These are phyloP conservation scores for Petasospora fabianii DNA, from an alignment of 1,139 yeast species.

Conservation along the genomic window DNA sequence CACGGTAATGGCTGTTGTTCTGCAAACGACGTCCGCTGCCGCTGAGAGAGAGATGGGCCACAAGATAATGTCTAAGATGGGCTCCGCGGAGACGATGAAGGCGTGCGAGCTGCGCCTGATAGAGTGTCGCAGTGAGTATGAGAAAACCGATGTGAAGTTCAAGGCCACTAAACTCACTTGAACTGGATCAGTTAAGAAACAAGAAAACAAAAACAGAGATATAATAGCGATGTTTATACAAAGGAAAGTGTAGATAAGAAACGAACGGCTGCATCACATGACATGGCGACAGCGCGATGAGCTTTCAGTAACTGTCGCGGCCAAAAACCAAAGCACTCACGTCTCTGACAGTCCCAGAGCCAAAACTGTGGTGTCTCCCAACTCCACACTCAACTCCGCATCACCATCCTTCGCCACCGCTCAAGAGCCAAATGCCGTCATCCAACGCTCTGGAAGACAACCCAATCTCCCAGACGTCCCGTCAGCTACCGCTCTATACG, in stretches of 20 bases:
- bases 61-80: constrained; percentile 32
- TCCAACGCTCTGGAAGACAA: constrained; percentile 10
- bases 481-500: constrained; percentile 12
- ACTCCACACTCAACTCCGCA: too few relatives aligned
- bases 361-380: too few relatives aligned
- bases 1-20: constrained; percentile 24
- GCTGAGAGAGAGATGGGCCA: constrained; percentile 26
- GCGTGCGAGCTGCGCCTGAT: constrained; percentile 37
- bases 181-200: background rate
- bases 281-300: background rate
- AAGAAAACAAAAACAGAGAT: too few relatives aligned
- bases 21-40: constrained; percentile 21
- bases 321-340: too few relatives aligned
- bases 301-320: too few relatives aligned
- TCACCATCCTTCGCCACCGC: constrained; percentile 1
- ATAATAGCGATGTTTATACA: too few relatives aligned
- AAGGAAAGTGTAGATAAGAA: too few relatives aligned
- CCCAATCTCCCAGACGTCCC: constrained; percentile 6
- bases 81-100: constrained; percentile 36
- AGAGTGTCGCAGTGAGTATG: constrained; percentile 32
- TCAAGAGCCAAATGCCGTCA: constrained; percentile 6
- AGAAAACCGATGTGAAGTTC: constrained; percentile 18
- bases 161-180: too few relatives aligned
- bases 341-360: too few relatives aligned
- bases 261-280: too few relatives aligned